Evolutionary conservation across 306 rosid species (phyloP).

Genomic region (Quillaja saponaria): DNA sequence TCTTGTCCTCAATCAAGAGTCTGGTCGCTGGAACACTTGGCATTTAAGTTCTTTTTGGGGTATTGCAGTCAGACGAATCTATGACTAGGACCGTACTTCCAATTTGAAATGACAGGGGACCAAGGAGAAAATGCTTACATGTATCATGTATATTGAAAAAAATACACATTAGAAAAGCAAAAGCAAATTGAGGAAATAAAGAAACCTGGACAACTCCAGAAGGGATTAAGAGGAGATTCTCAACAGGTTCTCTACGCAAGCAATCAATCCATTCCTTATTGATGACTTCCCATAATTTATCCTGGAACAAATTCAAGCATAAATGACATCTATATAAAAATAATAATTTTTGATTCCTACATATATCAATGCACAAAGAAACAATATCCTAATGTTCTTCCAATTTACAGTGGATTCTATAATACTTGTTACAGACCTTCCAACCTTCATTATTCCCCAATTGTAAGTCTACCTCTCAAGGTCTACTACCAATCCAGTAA

Average conservation of each 20-base stretch:
- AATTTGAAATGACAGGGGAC: too few relatives aligned
- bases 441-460: too few relatives aligned
- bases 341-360: not conserved
- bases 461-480: too few relatives aligned
- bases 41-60: too few relatives aligned
- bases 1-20: too few relatives aligned
- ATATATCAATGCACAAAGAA: not conserved
- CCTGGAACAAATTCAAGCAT: constrained; percentile 39
- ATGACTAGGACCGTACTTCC: too few relatives aligned
- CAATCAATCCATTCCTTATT: constrained; percentile 82
- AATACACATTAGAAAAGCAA: not conserved
- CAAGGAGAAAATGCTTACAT: too few relatives aligned
- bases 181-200: not conserved
- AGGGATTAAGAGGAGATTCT: constrained; percentile 75
- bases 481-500: not conserved
- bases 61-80: too few relatives aligned
- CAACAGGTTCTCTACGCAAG: constrained; percentile 57
- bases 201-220: constrained; percentile 68
- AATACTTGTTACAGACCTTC: not conserved
- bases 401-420: not conserved
- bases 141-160: too few relatives aligned
- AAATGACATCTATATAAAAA: not conserved
- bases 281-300: constrained; percentile 68
- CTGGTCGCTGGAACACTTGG: too few relatives aligned
- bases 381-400: too few relatives aligned